These are phyloP conservation scores for Pharus latifolius DNA, from an alignment of 176 grass and related monocot genomes.

Conservation along the genomic window DNA sequence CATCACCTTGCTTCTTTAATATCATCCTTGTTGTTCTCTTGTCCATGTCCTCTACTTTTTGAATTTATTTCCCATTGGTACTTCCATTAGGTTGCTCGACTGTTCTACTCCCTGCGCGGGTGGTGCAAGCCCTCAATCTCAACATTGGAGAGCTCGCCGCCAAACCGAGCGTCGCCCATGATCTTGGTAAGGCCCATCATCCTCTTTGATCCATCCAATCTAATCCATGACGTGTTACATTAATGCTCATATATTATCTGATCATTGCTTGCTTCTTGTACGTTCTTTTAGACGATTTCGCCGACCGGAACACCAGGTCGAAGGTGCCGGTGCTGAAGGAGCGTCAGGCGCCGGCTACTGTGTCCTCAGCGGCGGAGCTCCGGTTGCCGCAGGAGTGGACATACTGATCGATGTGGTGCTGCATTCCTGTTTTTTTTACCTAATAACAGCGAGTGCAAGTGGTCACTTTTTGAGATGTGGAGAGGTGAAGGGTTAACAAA, in stretches of 20 bases:
- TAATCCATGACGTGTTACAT: neutral
- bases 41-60: neutral
- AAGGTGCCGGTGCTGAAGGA: neutral
- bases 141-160: constrained; percentile 5
- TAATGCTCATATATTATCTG: neutral
- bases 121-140: constrained; percentile 18
- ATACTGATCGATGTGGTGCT: constrained; percentile 22
- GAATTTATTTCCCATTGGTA: neutral
- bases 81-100: constrained; percentile 25
- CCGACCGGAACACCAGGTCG: neutral
- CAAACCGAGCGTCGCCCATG: neutral
- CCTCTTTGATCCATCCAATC: neutral
- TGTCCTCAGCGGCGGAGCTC: neutral
- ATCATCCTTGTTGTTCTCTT: too few relatives aligned
- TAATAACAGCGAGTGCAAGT: too few relatives aligned
- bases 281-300: neutral
- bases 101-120: constrained; percentile 21
- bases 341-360: neutral
- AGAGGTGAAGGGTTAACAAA: neutral
- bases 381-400: constrained; percentile 28
- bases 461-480: neutral
- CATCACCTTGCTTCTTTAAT: neutral
- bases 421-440: too few relatives aligned
- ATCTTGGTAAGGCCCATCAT: neutral
- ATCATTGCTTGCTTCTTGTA: neutral